Percentiles rank a stretch among this genome's conserved stretches.
Conservation (phyloP, 2,329 filamentous ascomycete species). For the Penicillium sp. region DNA sequence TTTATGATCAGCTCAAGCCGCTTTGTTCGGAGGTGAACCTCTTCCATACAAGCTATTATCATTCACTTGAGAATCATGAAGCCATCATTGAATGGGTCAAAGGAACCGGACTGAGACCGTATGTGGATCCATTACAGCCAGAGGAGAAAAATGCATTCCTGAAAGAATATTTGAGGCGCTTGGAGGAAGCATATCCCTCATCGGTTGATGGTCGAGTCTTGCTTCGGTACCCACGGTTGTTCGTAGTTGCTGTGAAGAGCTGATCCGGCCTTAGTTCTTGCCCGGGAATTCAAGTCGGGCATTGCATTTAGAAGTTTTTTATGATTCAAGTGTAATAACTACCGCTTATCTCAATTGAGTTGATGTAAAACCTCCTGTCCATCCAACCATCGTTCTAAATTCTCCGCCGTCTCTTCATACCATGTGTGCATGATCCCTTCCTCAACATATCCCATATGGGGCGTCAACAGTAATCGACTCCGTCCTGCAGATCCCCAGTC, state of each 20-base stretch:
- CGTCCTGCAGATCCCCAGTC: slow-evolving; percentile 1
- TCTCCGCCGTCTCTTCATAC: slow-evolving; percentile 1
- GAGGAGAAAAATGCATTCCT: slow-evolving; percentile 49
- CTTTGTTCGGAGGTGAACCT: slow-evolving; percentile 49
- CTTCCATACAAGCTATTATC: slow-evolving; percentile 58
- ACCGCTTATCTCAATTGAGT: not conserved
- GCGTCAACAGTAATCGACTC: not conserved
- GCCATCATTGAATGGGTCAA: slow-evolving; percentile 63
- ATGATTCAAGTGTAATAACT: too few species aligned
- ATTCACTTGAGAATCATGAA: slow-evolving; percentile 50
- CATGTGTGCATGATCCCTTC: slow-evolving; percentile 1
- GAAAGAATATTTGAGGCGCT: slow-evolving; percentile 46
- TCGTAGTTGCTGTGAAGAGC: slow-evolving; percentile 50
- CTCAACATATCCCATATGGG: slow-evolving; percentile 1
- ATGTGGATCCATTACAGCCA: slow-evolving; percentile 49
- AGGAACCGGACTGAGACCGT: slow-evolving; percentile 59
- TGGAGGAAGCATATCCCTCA: slow-evolving; percentile 49
- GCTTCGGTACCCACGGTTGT: slow-evolving; percentile 58
- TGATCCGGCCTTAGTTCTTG: not conserved
- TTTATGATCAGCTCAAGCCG: slow-evolving; percentile 53
- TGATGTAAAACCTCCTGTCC: not conserved
- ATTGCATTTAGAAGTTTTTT: too few species aligned
- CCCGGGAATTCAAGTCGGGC: too few species aligned
- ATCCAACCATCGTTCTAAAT: not conserved
- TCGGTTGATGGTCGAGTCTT: slow-evolving; percentile 55